Conservation (phyloP, 257 asterid species). For the Solanum neorickii region DNA sequence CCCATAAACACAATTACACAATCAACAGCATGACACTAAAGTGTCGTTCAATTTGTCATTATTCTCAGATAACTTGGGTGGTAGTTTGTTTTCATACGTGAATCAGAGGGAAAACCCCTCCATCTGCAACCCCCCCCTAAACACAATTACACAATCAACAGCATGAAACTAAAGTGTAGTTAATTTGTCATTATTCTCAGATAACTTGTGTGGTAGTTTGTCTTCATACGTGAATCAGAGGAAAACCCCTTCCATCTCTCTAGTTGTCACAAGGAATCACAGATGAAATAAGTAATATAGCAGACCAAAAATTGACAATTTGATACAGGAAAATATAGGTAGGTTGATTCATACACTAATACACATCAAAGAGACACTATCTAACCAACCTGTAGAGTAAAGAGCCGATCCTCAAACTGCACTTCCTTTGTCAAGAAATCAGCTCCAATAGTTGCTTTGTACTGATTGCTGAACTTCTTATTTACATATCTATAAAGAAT, state of each 20-base stretch:
- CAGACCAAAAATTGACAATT: not conserved
- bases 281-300: not conserved
- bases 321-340: not conserved
- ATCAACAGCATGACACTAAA: not conserved
- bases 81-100: not conserved
- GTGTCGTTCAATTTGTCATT: not conserved
- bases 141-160: not conserved
- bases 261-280: not conserved
- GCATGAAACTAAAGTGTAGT: not conserved
- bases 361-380: not conserved
- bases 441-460: conserved; percentile 98
- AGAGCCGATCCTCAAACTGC: conserved; percentile 90
- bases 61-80: not conserved
- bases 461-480: conserved; percentile 96
- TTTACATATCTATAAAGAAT: conserved; percentile 72
- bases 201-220: not conserved
- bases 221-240: not conserved
- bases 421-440: conserved; percentile 98
- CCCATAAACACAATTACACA: not conserved
- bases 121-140: not conserved
- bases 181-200: not conserved
- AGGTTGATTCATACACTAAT: not conserved
- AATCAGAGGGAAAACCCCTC: not conserved
- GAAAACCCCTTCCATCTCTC: not conserved
- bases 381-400: conserved; percentile 76